Evolutionary conservation across 208 protist species (phyloP), one percentile per base, ranked within the genome.

Genomic region (Wallacemonas rigidus): DNA sequence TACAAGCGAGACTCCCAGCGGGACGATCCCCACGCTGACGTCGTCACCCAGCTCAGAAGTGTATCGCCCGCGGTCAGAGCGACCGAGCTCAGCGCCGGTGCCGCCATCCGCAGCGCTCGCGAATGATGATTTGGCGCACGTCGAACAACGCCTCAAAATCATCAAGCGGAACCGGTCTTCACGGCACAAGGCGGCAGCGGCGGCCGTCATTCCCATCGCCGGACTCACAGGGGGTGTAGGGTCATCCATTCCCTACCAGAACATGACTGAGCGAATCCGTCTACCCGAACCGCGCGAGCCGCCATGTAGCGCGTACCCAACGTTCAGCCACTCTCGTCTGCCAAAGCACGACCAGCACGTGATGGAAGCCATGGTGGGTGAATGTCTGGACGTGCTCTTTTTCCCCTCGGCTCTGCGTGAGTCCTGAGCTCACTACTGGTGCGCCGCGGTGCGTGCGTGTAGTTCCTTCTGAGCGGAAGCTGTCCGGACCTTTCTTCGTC

Each of bases 101-200:
- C 56, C 56, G 15, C 56, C 44, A 54, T 79, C 61, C 50, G 71
- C 61, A 41, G 53, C 56, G 45, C 45, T 48, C 2, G 63, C 58
- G 15, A 47, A 54, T 7, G 58, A 73, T 9, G 75, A 76, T 12
- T 41, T 69, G 14, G 58, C 82, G 15, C 80, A 72, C 64, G 91
- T 94, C 47, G 91, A 96, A 72, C 79, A 92, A 61, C 85, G 89
- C 4, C 82, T 94, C 36, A 82, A 80, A 61, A 90, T 94, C 53
- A 79, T 93, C 43, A 93, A 92, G 72, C 87, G 87, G 6, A 94
- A 74, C 55, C 80, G 87, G 61, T 69, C 67, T 58, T 17, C 40
- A 58, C 62, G 48, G 58, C 57, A 62, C 64, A 69, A 55, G 51
- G 50, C 45, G 6, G 64, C 50, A 38, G 47, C 41, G 7, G 64